Evolutionary conservation across 306 rosid genomes (phyloP).

Genomic region (Trifolium subterraneum): DNA sequence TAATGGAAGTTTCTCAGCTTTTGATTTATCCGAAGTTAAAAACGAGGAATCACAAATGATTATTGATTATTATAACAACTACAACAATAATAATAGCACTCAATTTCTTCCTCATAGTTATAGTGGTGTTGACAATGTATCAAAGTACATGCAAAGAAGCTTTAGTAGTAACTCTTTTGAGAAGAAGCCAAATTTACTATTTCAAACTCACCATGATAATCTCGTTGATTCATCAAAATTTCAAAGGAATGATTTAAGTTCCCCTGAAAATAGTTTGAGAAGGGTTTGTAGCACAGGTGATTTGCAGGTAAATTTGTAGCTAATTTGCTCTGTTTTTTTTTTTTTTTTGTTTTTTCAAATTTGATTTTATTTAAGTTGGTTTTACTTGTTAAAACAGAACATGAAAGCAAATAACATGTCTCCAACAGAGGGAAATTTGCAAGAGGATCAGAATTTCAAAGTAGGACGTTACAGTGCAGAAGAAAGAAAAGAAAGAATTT

Average conservation of each 20-base stretch:
- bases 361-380: background rate
- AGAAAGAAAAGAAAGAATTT: slow-evolving; percentile 85
- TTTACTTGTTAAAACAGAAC: slow-evolving; percentile 46
- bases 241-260: slow-evolving; percentile 51
- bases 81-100: background rate
- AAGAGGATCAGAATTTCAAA: slow-evolving; percentile 71
- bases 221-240: slow-evolving; percentile 52
- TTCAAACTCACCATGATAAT: slow-evolving; percentile 50
- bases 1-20: slow-evolving; percentile 38
- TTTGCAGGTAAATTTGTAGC: slow-evolving; percentile 61
- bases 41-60: slow-evolving; percentile 64
- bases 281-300: slow-evolving; percentile 90
- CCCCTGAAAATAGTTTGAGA: slow-evolving; percentile 62
- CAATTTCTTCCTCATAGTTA: slow-evolving; percentile 55
- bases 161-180: slow-evolving; percentile 67
- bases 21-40: slow-evolving; percentile 58
- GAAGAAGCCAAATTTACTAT: slow-evolving; percentile 51
- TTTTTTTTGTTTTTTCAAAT: background rate
- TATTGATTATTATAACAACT: slow-evolving; percentile 34
- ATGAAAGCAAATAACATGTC: slow-evolving; percentile 42
- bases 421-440: slow-evolving; percentile 44
- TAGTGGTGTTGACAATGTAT: slow-evolving; percentile 53
- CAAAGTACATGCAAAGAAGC: slow-evolving; percentile 74
- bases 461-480: slow-evolving; percentile 82
- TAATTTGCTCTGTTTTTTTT: background rate